Base-by-base conservation (phyloP, 495 filamentous ascomycete genomes). In the Penicillium daleae region DNA sequence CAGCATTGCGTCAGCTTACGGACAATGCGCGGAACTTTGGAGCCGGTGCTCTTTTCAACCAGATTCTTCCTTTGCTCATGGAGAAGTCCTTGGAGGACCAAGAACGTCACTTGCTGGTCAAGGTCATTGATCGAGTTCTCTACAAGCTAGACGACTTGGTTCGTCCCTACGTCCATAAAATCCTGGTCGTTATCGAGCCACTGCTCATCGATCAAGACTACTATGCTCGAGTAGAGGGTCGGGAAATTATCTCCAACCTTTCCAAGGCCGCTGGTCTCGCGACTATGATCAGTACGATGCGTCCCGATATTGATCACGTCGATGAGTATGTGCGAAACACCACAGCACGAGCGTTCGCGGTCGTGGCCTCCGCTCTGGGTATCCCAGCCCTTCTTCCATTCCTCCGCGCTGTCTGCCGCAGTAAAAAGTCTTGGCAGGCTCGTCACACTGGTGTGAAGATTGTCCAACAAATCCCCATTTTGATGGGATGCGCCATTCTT, bases 241-340 rank as follows among this genome's bases (percentile, higher is more conserved):
- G 94, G 57, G 96, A 98, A 77, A 99, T 99, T 67, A 98, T 99
- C 67, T 97, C 93, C 54, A 98, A 98, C 72, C 85, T 99, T 51
- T 89, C 89, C 69, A 98, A 98, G 78, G 96, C 96, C 13, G 96
- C 96, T 63, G 96, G 96, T 76, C 87, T 99, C 54, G 96, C 96
- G 6, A 93, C 94, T 66, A 99, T 99, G 96, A 98, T 99, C 71
- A 96, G 92, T 79, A 93, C 91, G 6, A 98, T 99, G 95, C 85
- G 96, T 65, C 96, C 96, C 0, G 96, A 99, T 86, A 97, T 99
- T 70, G 96, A 99, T 66, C 94, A 98, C 62, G 90, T 92, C 4
- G 96, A 99, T 74, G 96, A 99, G 69, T 98, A 99, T 76, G 96
- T 99, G n/a, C 84, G 96, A 71, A 99, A 99, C 78, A 99, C 96